Evolutionary conservation across 176 grass and related monocot genomes (phyloP).

Genomic region (Carex parvula): DNA sequence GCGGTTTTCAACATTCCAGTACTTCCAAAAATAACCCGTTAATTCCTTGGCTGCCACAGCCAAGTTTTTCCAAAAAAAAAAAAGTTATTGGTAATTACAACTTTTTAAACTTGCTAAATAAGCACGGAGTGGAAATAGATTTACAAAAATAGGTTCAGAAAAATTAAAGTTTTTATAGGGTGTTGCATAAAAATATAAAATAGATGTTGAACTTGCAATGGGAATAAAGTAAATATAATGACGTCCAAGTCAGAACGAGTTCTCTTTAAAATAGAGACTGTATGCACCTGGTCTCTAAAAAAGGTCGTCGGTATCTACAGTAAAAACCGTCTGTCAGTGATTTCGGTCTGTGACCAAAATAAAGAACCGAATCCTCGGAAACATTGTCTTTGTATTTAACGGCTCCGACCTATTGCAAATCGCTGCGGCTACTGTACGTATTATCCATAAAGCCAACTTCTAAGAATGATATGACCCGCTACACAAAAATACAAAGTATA

Average conservation of each 20-base stretch:
- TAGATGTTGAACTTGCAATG: too few species aligned
- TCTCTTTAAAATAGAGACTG: not conserved
- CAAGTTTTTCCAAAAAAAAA: too few species aligned
- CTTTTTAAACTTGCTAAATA: not conserved
- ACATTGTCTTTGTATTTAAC: not conserved
- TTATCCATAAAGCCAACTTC: not conserved
- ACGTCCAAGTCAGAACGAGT: conserved; percentile 3
- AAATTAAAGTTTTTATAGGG: not conserved
- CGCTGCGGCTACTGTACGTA: not conserved
- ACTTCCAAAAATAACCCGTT: not conserved
- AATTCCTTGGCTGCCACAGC: too few species aligned
- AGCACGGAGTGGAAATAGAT: not conserved
- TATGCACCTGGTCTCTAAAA: not conserved
- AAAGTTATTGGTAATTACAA: too few species aligned
- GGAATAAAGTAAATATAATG: conserved; percentile 9
- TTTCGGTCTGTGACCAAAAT: not conserved
- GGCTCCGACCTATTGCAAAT: not conserved
- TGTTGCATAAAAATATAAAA: not conserved
- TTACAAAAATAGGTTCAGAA: not conserved
- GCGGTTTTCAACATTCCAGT: not conserved
- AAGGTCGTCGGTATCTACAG: not conserved
- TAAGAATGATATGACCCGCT: not conserved
- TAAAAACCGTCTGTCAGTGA: not conserved
- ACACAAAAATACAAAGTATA: not conserved
- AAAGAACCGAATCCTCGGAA: not conserved